Conservation (phyloP, 345 rosid genomes). For the Psidium guajava region DNA sequence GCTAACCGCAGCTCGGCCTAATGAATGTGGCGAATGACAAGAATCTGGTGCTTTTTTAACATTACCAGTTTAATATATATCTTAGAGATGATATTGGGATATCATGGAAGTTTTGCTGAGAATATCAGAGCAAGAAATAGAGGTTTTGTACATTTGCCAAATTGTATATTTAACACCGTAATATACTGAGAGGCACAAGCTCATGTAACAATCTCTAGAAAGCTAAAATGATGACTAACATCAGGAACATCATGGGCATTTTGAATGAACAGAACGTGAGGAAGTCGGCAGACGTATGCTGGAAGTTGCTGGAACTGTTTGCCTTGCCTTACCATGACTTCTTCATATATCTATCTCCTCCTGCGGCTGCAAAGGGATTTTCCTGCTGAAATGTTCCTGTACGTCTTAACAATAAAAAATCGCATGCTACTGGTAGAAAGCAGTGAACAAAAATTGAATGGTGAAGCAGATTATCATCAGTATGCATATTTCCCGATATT, state of each 20-base stretch:
- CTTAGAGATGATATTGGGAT: background rate
- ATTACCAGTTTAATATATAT: background rate
- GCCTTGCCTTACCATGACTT: background rate
- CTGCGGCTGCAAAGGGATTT: background rate
- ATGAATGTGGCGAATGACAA: background rate
- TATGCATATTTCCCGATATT: background rate
- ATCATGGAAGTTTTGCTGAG: background rate
- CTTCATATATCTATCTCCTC: background rate
- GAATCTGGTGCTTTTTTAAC: background rate
- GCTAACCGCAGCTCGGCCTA: background rate
- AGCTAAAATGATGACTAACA: background rate
- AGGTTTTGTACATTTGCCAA: background rate
- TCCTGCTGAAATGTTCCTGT: background rate
- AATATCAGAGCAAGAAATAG: background rate
- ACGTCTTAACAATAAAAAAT: background rate
- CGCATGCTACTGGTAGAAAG: background rate
- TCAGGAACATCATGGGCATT: background rate
- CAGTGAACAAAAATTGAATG: background rate
- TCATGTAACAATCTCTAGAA: background rate
- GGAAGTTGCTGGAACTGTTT: background rate
- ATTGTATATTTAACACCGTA: background rate
- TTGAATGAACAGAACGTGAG: background rate
- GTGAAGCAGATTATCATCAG: background rate
- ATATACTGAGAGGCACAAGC: background rate
- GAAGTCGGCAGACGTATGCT: background rate